Evolutionary conservation across 352 stramenopile species (phyloP).

Genomic region (Phytophthora pluvialis): DNA sequence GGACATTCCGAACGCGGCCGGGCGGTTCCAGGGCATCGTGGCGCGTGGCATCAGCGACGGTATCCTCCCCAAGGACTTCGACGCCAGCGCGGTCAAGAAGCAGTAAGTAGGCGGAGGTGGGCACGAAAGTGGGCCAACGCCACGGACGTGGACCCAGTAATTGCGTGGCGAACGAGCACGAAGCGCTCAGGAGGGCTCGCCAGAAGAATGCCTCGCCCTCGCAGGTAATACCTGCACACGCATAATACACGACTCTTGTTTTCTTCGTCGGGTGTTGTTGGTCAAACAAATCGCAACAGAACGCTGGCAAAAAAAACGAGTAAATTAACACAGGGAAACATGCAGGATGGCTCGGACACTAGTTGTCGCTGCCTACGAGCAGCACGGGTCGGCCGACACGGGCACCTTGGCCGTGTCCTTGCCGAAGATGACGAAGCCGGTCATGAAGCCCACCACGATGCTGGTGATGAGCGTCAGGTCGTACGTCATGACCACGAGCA

Average conservation of each 20-base stretch:
- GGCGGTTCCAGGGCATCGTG: slow-evolving; percentile 54
- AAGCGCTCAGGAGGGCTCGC: not conserved
- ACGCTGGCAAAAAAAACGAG: slow-evolving; percentile 12
- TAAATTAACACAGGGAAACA: slow-evolving; percentile 19
- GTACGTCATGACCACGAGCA: slow-evolving; percentile 87
- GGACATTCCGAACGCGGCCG: slow-evolving; percentile 66
- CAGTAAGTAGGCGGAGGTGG: slow-evolving; percentile 24
- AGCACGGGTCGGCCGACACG: slow-evolving; percentile 73
- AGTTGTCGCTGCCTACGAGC: slow-evolving; percentile 34
- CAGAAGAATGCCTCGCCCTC: slow-evolving; percentile 4
- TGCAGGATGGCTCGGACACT: not conserved
- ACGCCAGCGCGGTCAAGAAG: slow-evolving; percentile 47
- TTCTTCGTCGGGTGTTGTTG: not conserved
- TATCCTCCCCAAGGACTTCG: slow-evolving; percentile 56
- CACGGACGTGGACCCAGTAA: slow-evolving; percentile 4
- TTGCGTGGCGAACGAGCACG: not conserved
- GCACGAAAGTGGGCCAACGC: slow-evolving; percentile 12
- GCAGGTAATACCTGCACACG: slow-evolving; percentile 2
- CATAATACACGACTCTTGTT: slow-evolving; percentile 38
- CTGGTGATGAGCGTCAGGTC: slow-evolving; percentile 64
- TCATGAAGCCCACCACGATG: slow-evolving; percentile 69
- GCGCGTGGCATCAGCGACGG: slow-evolving; percentile 52
- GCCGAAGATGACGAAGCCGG: slow-evolving; percentile 73
- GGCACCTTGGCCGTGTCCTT: slow-evolving; percentile 76
- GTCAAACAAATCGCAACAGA: not conserved